Evolutionary conservation across 2,329 filamentous ascomycete species (phyloP).

Genomic region (Colletotrichum scovillei): DNA sequence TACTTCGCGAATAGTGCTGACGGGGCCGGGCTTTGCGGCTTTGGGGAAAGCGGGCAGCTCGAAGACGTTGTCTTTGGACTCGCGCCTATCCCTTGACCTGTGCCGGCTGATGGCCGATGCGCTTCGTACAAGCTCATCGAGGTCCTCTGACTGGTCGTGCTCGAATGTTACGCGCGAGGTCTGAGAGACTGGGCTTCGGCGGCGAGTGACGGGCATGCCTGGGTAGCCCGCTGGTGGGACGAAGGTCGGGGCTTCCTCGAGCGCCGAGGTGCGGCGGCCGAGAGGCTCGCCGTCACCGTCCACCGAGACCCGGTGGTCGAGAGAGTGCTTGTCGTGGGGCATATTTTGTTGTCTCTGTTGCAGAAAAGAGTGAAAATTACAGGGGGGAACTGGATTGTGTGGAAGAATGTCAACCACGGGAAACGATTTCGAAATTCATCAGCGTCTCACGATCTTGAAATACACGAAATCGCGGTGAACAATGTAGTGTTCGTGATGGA

Average conservation of each 20-base stretch:
- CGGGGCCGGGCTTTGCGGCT: slow-evolving; percentile 20
- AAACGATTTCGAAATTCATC: neutral
- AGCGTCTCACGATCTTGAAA: neutral
- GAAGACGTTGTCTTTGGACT: slow-evolving; percentile 24
- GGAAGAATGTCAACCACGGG: neutral
- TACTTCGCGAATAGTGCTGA: slow-evolving; percentile 27
- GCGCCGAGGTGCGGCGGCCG: slow-evolving; percentile 18
- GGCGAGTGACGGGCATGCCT: slow-evolving; percentile 14
- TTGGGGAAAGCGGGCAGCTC: slow-evolving; percentile 22
- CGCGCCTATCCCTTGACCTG: slow-evolving; percentile 18
- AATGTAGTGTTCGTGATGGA: neutral
- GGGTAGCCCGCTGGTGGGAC: slow-evolving; percentile 18
- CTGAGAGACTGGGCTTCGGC: slow-evolving; percentile 23
- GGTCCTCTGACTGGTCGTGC: slow-evolving; percentile 9
- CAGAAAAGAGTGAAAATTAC: neutral
- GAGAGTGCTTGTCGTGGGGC: slow-evolving; percentile 1
- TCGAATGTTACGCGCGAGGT: slow-evolving; percentile 20
- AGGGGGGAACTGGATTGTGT: neutral
- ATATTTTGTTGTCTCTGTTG: neutral
- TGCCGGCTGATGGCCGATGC: slow-evolving; percentile 16
- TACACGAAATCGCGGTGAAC: neutral
- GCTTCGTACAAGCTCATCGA: slow-evolving; percentile 21
- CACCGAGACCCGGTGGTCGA: slow-evolving; percentile 9
- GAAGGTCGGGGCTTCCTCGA: slow-evolving; percentile 23
- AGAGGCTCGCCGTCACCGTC: slow-evolving; percentile 12